A percentile compares a stretch with the other conserved stretches of the same genome.
These are phyloP conservation scores for Fusarium sambucinum DNA, from an alignment of 2,329 filamentous ascomycete genomes.

Conservation along the genomic window DNA sequence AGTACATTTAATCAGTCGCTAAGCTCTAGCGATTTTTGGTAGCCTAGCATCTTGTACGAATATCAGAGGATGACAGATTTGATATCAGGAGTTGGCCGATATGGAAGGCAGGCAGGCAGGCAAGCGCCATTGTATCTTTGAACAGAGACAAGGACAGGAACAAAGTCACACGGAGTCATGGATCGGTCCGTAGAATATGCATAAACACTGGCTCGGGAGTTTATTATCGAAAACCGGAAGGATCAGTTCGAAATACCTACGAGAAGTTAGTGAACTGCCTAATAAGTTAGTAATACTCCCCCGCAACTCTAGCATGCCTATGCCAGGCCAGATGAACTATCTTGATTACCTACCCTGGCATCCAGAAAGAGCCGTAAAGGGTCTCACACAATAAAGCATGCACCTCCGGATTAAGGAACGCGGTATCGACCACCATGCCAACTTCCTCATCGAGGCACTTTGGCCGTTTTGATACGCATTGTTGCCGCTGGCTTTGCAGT, in stretches of 20 bases:
- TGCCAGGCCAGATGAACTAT: conserved; percentile 7
- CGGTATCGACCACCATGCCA: conserved; percentile 18
- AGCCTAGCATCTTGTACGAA: conserved; percentile 1
- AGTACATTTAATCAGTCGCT: background rate
- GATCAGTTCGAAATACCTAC: background rate
- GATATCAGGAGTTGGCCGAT: conserved; percentile 1
- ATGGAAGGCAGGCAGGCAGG: conserved; percentile 6
- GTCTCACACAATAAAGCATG: conserved; percentile 8
- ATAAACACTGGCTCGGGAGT: conserved; percentile 24
- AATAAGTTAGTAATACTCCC: conserved; percentile 19
- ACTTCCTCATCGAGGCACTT: conserved; percentile 42
- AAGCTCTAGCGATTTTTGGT: background rate
- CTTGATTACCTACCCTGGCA: conserved; percentile 22
- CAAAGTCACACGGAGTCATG: conserved; percentile 23
- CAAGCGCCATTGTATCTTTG: conserved; percentile 2
- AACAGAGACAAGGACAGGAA: conserved; percentile 25
- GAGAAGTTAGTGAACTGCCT: conserved; percentile 11
- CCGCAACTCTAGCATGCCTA: conserved; percentile 12
- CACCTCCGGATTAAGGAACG: background rate
- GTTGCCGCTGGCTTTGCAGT: conserved; percentile 10
- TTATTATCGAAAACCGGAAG: conserved; percentile 3
- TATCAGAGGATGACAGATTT: background rate
- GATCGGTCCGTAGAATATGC: conserved; percentile 32
- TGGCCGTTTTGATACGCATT: conserved; percentile 35
- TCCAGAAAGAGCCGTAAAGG: conserved; percentile 24